Evolutionary conservation across 2,329 filamentous ascomycete genomes (phyloP).

Genomic region (Beauveria medogensis): DNA sequence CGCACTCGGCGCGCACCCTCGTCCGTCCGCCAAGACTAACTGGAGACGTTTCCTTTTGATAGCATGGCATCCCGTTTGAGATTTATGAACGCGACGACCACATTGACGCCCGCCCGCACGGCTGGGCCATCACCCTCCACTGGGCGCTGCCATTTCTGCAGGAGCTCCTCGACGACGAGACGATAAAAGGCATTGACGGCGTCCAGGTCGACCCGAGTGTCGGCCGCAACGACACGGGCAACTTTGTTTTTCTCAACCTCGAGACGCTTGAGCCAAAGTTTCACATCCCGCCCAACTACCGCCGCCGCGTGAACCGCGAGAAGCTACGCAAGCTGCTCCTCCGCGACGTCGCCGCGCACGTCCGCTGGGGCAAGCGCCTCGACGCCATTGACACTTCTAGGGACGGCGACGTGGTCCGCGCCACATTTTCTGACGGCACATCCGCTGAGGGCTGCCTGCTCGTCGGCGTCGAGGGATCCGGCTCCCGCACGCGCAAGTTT

Average conservation of each 20-base stretch:
- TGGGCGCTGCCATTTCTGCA: slow-evolving; percentile 38
- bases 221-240: slow-evolving; percentile 29
- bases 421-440: slow-evolving; percentile 25
- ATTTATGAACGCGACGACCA: slow-evolving; percentile 24
- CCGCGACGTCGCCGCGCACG: slow-evolving; percentile 19
- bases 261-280: slow-evolving; percentile 29
- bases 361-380: slow-evolving; percentile 26
- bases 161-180: slow-evolving; percentile 19
- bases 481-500: slow-evolving; percentile 27
- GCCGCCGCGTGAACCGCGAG: slow-evolving; percentile 29
- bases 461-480: slow-evolving; percentile 33
- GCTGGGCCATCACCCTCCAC: slow-evolving; percentile 54
- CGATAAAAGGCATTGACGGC: slow-evolving; percentile 17
- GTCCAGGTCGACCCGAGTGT: slow-evolving; percentile 28
- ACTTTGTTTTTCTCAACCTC: slow-evolving; percentile 34
- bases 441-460: slow-evolving; percentile 25
- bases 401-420: slow-evolving; percentile 17
- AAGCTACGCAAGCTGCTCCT: slow-evolving; percentile 25
- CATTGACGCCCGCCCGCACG: slow-evolving; percentile 28
- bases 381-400: slow-evolving; percentile 16
- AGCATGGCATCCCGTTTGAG: slow-evolving; percentile 24
- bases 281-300: slow-evolving; percentile 29
- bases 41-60: neutral
- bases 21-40: neutral
- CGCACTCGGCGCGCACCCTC: neutral